These are phyloP conservation scores for Orychophragmus violaceus DNA, from an alignment of 345 rosid species.

Conservation along the genomic window DNA sequence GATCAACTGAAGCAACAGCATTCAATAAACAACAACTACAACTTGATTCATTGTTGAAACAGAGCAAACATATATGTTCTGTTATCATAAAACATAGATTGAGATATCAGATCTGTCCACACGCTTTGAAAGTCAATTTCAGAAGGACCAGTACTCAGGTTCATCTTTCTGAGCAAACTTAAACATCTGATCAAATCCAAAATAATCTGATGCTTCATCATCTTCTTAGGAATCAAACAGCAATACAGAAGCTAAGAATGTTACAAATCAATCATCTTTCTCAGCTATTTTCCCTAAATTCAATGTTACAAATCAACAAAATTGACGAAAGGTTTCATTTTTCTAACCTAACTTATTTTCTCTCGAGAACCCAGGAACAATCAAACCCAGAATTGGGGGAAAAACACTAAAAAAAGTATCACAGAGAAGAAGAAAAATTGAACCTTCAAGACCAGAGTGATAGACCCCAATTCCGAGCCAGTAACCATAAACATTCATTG, in stretches of 20 bases:
- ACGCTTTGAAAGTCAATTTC: neutral
- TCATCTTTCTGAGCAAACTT: neutral
- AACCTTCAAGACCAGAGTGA: conserved; percentile 95
- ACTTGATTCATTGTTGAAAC: neutral
- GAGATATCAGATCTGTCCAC: neutral
- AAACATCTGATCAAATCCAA: neutral
- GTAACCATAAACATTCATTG: conserved; percentile 62
- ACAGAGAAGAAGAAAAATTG: neutral
- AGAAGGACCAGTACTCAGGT: too few species aligned
- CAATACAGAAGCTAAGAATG: neutral
- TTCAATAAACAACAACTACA: neutral
- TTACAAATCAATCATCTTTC: too few species aligned
- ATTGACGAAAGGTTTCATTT: neutral
- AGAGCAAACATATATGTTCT: neutral
- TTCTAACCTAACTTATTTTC: neutral
- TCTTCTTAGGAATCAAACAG: neutral
- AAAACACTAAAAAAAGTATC: neutral
- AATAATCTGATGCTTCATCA: neutral
- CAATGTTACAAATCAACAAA: neutral
- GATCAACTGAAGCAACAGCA: neutral
- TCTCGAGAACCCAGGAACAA: neutral
- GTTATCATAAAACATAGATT: neutral
- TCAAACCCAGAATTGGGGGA: neutral
- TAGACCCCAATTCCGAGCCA: conserved; percentile 91
- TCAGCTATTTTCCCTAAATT: neutral